phyloP scores from a whole-genome alignment of 1,284 basidiomycete genomes.

The Anthracocystis setariae region DNA sequence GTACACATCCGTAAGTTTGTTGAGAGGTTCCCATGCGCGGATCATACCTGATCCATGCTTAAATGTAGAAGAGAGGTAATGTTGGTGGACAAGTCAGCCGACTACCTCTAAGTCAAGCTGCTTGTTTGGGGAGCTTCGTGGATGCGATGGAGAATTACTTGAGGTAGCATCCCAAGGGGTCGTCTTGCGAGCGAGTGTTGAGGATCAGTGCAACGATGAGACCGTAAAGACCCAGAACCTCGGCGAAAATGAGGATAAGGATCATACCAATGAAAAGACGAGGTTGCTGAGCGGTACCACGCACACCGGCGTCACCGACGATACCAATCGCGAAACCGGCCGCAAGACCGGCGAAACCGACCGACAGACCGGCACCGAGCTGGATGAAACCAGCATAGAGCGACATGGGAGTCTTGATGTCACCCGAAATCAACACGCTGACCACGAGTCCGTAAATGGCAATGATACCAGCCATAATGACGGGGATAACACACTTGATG shows the following conservation, averaged over 20 bases:
- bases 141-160: slow-evolving; percentile 17
- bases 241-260: slow-evolving; percentile 83
- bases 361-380: slow-evolving; percentile 90
- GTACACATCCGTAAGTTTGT: slow-evolving; percentile 6
- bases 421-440: slow-evolving; percentile 70
- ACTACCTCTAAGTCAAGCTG: too few relatives aligned
- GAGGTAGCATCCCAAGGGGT: slow-evolving; percentile 51
- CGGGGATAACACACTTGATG: slow-evolving; percentile 97
- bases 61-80: background rate
- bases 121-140: background rate
- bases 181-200: slow-evolving; percentile 72
- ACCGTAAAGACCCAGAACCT: slow-evolving; percentile 88
- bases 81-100: too few relatives aligned
- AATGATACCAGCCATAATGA: slow-evolving; percentile 99
- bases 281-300: slow-evolving; percentile 76
- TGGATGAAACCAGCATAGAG: slow-evolving; percentile 88
- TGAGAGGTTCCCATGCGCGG: background rate
- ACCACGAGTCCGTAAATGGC: slow-evolving; percentile 76
- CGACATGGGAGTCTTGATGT: slow-evolving; percentile 71
- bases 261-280: slow-evolving; percentile 86
- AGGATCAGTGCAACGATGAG: slow-evolving; percentile 90
- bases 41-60: slow-evolving; percentile 1
- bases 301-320: slow-evolving; percentile 83
- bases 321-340: slow-evolving; percentile 97
- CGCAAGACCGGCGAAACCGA: slow-evolving; percentile 91